A percentile compares a stretch with the other conserved stretches of the same genome.
phyloP scores from a whole-genome alignment of 1,284 basidiomycete species.

The Heterobasidion occidentale region DNA sequence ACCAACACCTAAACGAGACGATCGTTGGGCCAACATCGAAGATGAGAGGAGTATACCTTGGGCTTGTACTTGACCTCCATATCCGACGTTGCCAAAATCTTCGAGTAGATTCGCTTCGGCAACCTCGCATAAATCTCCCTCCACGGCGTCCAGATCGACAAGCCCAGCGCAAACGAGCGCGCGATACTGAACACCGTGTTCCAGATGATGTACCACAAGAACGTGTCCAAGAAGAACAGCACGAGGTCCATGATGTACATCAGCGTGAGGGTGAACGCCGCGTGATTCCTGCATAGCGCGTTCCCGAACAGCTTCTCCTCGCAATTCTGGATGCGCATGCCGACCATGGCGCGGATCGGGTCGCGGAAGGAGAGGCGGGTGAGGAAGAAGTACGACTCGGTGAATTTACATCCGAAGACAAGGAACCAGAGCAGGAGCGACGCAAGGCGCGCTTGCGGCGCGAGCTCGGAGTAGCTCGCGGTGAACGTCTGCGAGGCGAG shows the following conservation, averaged over 20 bases:
- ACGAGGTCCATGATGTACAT: constrained; percentile 97
- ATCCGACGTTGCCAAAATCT: constrained; percentile 83
- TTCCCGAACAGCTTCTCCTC: constrained; percentile 77
- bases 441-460: constrained; percentile 53
- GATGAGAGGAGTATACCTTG: constrained; percentile 47
- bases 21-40: background rate
- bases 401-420: constrained; percentile 90
- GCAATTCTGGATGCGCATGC: constrained; percentile 89
- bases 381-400: constrained; percentile 94
- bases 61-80: constrained; percentile 98
- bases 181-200: constrained; percentile 91
- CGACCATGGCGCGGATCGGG: constrained; percentile 85
- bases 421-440: constrained; percentile 81
- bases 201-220: constrained; percentile 98
- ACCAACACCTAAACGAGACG: constrained; percentile 69
- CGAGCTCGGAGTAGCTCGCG: constrained; percentile 79
- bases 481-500: constrained; percentile 95
- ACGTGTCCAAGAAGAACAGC: constrained; percentile 95
- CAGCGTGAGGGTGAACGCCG: constrained; percentile 86
- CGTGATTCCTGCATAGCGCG: constrained; percentile 80
- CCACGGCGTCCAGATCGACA: constrained; percentile 98
- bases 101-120: constrained; percentile 93
- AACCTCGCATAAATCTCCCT: constrained; percentile 88
- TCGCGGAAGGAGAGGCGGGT: constrained; percentile 84
- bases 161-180: constrained; percentile 82